Evolutionary conservation across 495 filamentous ascomycete genomes (phyloP).

Genomic region (Bryoglossum gracile): DNA sequence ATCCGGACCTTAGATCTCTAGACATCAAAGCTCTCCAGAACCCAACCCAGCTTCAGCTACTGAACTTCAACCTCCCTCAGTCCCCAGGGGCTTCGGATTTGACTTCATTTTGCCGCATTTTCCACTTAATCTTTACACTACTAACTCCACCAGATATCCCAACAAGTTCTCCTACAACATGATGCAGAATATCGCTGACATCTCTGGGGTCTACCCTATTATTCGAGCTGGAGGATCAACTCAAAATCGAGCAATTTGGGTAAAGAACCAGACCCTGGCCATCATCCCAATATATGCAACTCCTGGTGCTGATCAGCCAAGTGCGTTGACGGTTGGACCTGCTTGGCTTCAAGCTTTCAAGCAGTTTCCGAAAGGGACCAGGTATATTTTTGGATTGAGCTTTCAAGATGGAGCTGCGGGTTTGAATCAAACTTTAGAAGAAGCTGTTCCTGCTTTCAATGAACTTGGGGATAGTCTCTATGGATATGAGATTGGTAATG

Average conservation of each 20-base stretch:
- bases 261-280: conserved; percentile 14
- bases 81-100: too few relatives aligned
- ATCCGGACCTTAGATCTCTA: neutral
- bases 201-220: conserved; percentile 20
- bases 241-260: conserved; percentile 16
- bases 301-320: conserved; percentile 17
- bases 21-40: too few relatives aligned
- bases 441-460: conserved; percentile 13
- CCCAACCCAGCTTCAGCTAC: too few relatives aligned
- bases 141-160: conserved; percentile 10
- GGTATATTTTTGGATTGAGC: conserved; percentile 18
- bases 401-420: conserved; percentile 15
- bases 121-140: too few relatives aligned
- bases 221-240: conserved; percentile 24
- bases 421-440: conserved; percentile 9
- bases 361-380: conserved; percentile 19
- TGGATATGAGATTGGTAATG: conserved; percentile 25
- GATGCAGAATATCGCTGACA: conserved; percentile 19
- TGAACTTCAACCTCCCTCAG: too few relatives aligned
- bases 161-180: conserved; percentile 21
- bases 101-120: too few relatives aligned
- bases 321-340: conserved; percentile 16
- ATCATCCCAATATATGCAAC: conserved; percentile 15
- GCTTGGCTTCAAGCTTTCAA: conserved; percentile 20
- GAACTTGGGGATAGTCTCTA: conserved; percentile 15